Percentiles rank a stretch among this genome's conserved stretches.
phyloP scores from a whole-genome alignment of 768 basidiomycete genomes.

The Cyathus striatus region DNA sequence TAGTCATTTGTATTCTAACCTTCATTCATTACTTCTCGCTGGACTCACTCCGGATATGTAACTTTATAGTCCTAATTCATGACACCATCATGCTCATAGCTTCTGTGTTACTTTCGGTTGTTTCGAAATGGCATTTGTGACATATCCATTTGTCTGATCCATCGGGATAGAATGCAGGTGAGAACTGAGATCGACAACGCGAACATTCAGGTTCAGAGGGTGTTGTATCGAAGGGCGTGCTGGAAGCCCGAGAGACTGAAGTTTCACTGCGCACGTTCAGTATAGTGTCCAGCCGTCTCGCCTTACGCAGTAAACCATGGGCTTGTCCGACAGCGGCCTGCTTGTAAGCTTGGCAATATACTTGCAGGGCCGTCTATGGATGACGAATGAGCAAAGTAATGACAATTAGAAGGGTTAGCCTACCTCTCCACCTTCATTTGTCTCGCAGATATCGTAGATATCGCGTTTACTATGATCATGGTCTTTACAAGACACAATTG shows the following conservation, averaged over 20 bases:
- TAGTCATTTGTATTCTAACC: slow-evolving; percentile 28
- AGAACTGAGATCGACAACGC: slow-evolving; percentile 62
- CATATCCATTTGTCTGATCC: slow-evolving; percentile 27
- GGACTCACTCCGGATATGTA: slow-evolving; percentile 33
- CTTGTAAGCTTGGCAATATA: slow-evolving; percentile 84
- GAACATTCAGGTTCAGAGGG: slow-evolving; percentile 44
- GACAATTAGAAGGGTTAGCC: no score
- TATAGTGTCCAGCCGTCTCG: slow-evolving; percentile 73
- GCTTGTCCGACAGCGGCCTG: slow-evolving; percentile 65
- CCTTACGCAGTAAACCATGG: slow-evolving; percentile 86
- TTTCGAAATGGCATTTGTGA: slow-evolving; percentile 42
- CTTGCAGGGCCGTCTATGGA: slow-evolving; percentile 79
- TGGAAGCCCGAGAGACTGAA: slow-evolving; percentile 10
- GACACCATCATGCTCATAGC: slow-evolving; percentile 30
- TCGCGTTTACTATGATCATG: slow-evolving; percentile 62
- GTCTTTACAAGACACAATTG: slow-evolving; percentile 74
- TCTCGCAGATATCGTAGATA: slow-evolving; percentile 82
- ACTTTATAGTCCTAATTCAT: slow-evolving; percentile 27
- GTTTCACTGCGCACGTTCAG: slow-evolving; percentile 45
- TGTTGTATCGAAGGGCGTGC: slow-evolving; percentile 13
- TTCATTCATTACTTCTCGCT: slow-evolving; percentile 21
- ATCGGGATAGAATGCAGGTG: slow-evolving; percentile 66
- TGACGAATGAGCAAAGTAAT: no score
- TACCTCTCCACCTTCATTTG: slow-evolving; percentile 79
- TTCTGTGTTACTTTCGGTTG: slow-evolving; percentile 20